Conservation (phyloP, 305 asterid species). For the Solanum aculeatissimum region DNA sequence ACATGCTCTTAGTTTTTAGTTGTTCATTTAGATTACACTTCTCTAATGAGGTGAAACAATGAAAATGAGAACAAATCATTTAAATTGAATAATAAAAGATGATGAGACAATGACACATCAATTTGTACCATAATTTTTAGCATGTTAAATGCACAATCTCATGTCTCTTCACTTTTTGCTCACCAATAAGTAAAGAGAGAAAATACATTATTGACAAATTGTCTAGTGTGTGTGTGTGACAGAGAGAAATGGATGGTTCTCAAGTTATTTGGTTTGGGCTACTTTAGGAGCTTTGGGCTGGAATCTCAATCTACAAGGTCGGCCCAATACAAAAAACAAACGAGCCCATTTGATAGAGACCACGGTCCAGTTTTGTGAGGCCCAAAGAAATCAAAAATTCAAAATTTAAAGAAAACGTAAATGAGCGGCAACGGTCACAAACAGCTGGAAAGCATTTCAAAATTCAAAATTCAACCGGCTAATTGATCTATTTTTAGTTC, state of each 20-base stretch:
- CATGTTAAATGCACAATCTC: not conserved
- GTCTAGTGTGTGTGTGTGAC: not conserved
- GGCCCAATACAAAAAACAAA: not conserved
- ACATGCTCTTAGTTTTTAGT: not conserved
- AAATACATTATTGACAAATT: not conserved
- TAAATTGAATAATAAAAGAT: not conserved
- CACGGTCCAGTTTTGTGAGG: not conserved
- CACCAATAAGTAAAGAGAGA: not conserved
- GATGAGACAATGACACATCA: not conserved
- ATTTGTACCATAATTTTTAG: not conserved
- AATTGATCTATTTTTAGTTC: not conserved
- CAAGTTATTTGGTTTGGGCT: not conserved
- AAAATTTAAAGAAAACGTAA: not conserved
- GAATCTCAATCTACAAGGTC: not conserved
- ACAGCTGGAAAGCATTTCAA: constrained; percentile 2
- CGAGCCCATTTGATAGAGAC: not conserved
- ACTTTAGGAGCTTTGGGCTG: not conserved
- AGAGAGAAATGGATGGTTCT: not conserved
- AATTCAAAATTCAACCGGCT: not conserved
- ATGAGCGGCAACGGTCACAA: constrained; percentile 12
- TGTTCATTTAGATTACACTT: not conserved
- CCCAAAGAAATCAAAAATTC: not conserved
- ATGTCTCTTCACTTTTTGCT: not conserved
- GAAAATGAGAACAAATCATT: not conserved
- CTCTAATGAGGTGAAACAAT: not conserved